Percentiles rank a stretch among this genome's conserved stretches.
Conservation (phyloP, 2,329 filamentous ascomycete species). For the Pyricularia pennisetigena region DNA sequence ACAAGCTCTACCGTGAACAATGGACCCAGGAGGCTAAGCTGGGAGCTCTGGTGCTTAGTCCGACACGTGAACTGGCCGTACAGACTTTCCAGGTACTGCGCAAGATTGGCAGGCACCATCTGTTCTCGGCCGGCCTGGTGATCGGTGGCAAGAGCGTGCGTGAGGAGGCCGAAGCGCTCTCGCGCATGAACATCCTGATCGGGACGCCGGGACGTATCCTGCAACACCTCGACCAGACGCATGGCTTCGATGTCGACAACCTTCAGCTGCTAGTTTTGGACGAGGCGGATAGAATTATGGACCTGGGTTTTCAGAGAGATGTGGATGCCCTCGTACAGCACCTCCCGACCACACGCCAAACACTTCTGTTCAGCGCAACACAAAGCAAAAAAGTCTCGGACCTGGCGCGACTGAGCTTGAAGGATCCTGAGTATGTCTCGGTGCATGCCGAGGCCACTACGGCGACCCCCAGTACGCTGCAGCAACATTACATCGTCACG, state of each 20-base stretch:
- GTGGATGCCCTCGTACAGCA: conserved; percentile 92
- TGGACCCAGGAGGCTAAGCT: conserved; percentile 89
- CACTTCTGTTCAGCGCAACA: conserved; percentile 89
- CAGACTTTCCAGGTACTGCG: conserved; percentile 94
- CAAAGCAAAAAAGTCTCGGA: conserved; percentile 94
- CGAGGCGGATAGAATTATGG: conserved; percentile 92
- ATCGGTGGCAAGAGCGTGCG: conserved; percentile 88
- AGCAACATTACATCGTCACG: conserved; percentile 86
- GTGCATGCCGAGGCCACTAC: conserved; percentile 75
- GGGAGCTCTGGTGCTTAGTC: conserved; percentile 85
- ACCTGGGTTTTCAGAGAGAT: conserved; percentile 89
- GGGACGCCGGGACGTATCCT: conserved; percentile 92
- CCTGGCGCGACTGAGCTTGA: conserved; percentile 75
- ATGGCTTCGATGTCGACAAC: conserved; percentile 80
- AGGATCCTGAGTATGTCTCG: conserved; percentile 88
- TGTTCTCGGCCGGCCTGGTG: conserved; percentile 84
- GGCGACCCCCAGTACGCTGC: conserved; percentile 73
- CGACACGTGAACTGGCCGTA: conserved; percentile 88
- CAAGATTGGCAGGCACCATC: conserved; percentile 80
- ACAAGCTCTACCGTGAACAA: conserved; percentile 80
- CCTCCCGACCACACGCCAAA: conserved; percentile 76
- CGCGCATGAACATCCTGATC: conserved; percentile 93
- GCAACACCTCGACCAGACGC: conserved; percentile 92
- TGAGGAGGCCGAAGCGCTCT: conserved; percentile 75
- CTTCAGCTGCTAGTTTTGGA: conserved; percentile 89